Conservation (phyloP, 352 stramenopile genomes). For the Globisporangium canariense region DNA sequence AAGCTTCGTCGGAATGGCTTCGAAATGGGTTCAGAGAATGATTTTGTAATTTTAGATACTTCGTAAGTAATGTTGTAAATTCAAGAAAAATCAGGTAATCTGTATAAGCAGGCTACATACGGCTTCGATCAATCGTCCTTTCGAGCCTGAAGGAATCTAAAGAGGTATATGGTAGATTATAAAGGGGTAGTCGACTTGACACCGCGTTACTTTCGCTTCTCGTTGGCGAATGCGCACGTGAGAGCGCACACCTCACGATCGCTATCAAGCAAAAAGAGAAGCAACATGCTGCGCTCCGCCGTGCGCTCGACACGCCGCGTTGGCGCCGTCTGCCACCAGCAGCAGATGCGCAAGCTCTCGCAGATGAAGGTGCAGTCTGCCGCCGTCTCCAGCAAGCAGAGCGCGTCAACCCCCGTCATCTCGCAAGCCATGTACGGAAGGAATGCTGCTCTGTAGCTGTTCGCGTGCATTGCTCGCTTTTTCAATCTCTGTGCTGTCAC, state of each 20-base stretch:
- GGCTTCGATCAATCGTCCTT: neutral
- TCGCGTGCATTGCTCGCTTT: neutral
- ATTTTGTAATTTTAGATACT: neutral
- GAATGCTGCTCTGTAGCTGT: neutral
- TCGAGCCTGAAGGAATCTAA: neutral
- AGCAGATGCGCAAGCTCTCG: constrained; percentile 13
- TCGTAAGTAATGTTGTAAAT: neutral
- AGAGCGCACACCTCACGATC: neutral
- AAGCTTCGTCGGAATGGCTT: too few species aligned
- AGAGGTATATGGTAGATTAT: neutral
- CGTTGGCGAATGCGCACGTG: constrained; percentile 2
- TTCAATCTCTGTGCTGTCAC: neutral
- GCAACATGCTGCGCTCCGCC: constrained; percentile 14
- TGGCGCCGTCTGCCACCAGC: neutral
- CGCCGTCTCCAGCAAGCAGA: neutral
- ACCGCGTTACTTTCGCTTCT: constrained; percentile 1
- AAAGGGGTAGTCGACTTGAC: neutral
- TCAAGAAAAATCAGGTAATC: neutral
- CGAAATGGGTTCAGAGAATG: constrained; percentile 3
- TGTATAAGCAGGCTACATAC: neutral
- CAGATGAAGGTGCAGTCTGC: neutral
- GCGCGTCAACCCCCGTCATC: neutral
- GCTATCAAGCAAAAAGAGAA: neutral
- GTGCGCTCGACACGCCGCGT: constrained; percentile 12
- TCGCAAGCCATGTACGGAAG: constrained; percentile 17